Evolutionary conservation across 2,329 filamentous ascomycete genomes (phyloP), one percentile per base, ranked within the genome.

Genomic region (Furcasterigmium sp.): DNA sequence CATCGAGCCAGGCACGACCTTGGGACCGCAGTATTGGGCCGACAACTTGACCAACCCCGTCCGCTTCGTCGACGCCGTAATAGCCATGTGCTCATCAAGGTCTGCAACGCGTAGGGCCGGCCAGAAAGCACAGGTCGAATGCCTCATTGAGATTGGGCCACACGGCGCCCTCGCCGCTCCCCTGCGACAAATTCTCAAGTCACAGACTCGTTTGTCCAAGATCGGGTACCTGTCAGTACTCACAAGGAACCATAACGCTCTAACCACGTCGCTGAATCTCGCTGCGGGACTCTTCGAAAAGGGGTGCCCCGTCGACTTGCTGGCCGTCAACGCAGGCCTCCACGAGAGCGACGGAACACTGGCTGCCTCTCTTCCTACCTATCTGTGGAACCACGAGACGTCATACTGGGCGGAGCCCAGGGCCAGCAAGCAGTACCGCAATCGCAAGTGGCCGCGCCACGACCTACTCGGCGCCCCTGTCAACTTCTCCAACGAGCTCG

Each of bases 321-420:
- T 8, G 14, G 38, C 35, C 9, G 25, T 35, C 20, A 35, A 46
- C 11, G 18, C 19, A 21, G 23, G 20, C 13, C 7, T 11, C 14
- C 7, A 43, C 34, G 17, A 37, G 35, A 14, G 13, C 21, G 29
- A n/a, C 3, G 14, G 20, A 19, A 14, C 19, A 5, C 34, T 49
- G 30, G 44, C 54, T 13, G 44, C 48, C 0, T 41, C 50, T 28
- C 45, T 56, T 21, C 52, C 51, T 9, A 35, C 48, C 6, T 51
- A 52, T n/a, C 39, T 46, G 6, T 55, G 51, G 52, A 46, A 54
- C 35, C 50, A 49, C 25, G 36, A 35, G 17, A 45, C 32, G 11
- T 26, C 38, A 14, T 48, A 44, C 36, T 48, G 46, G 46, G 45
- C 46, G 1, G 46, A 48, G 32, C 43, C 44, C 5, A 43, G 43